Evolutionary conservation across 805 yeast species (phyloP), one percentile per base, ranked within the genome.

Genomic region (Yarrowia hollandica): DNA sequence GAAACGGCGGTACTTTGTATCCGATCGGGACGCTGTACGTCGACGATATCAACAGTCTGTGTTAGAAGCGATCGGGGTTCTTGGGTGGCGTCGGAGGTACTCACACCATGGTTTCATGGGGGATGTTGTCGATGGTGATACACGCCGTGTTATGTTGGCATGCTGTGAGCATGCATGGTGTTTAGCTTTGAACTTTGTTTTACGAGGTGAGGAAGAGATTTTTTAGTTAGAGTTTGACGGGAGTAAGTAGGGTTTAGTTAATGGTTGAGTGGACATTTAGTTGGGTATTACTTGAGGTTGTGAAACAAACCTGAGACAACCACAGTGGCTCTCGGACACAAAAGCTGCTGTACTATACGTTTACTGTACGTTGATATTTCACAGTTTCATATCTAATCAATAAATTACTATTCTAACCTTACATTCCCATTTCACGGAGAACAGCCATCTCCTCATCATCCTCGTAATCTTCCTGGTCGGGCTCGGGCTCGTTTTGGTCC

Each of bases 1-100:
- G 98, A 66, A 91, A 92, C 14, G 66, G 60, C 0, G 98, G 98
- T 0, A 84, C 76, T 11, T 75, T 73, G 72, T 92, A 92, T 28
- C 96, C 97, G 6, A 88, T 82, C 1, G 97, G 97, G 1, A 83
- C 76, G 34, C 35, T 44, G 52, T 44, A 44, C 26, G 54, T 30
- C 25, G 54, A 44, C 19, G 54, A 44, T 30, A 44, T 44, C 54
- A 44, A 19, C 1, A 44, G 37, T 44, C 54, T 44, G 54, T 30
- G 54, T 44, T 44, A 44, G 54, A 18, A 7, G 37, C 12, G 10
- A 19, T 12, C 15, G 19, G 15, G 5, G 25, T n/a, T 8, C n/a
- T n/a, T n/a, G n/a, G n/a, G n/a, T 5, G 54, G 9, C 14, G 37
- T n/a, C 10, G 35, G 8, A 3, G 33, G 18, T 44, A 31, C 54